Conservation (phyloP, 148 eudicot genomes). For the Euryodendron excelsum region DNA sequence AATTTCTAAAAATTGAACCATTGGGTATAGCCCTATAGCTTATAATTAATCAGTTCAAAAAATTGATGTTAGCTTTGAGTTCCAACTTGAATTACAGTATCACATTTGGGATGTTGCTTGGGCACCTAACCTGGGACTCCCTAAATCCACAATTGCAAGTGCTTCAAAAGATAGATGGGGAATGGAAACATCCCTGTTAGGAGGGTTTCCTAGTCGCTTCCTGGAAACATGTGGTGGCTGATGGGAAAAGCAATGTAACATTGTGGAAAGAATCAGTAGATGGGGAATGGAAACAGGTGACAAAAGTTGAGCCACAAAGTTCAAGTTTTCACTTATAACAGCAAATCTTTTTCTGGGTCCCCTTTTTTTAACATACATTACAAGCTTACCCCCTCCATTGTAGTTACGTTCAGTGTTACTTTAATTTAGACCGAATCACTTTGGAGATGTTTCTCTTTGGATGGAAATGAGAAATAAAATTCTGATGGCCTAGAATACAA, state of each 20-base stretch:
- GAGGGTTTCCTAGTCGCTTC: constrained; percentile 15
- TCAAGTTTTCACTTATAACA: background rate
- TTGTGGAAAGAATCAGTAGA: constrained; percentile 16
- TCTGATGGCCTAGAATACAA: no score
- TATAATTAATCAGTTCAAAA: no score
- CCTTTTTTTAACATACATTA: no score
- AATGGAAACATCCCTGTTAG: constrained; percentile 16
- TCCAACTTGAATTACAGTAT: no score
- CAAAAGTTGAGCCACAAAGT: background rate
- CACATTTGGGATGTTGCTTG: constrained; percentile 16
- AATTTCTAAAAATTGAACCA: no score
- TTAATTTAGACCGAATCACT: no score
- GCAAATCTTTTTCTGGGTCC: background rate
- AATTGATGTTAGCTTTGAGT: no score
- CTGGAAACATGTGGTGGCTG: constrained; percentile 15
- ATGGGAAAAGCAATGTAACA: constrained; percentile 10
- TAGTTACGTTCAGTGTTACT: no score
- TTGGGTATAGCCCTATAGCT: no score
- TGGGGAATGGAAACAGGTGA: constrained; percentile 17
- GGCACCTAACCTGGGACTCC: constrained; percentile 18
- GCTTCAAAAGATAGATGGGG: constrained; percentile 11
- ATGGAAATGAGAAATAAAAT: no score
- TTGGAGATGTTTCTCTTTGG: no score
- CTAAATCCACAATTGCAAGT: constrained; percentile 14
- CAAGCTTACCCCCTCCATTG: no score